Evolutionary conservation across 371 early-diverging fungal genomes (phyloP).

Genomic region (Nosema granulosis): DNA sequence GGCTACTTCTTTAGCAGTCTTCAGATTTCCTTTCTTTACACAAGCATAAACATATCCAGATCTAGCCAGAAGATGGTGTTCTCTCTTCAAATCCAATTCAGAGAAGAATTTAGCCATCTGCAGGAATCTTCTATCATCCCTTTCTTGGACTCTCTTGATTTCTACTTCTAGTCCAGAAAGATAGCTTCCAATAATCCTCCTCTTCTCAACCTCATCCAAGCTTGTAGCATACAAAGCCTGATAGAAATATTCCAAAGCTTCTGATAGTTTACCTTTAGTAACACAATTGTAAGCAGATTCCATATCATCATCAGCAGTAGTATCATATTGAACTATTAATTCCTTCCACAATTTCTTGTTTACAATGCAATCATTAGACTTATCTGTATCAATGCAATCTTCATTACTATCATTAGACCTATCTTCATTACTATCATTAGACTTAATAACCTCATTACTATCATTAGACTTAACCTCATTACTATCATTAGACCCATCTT

Average conservation of each 20-base stretch:
- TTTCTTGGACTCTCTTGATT: constrained; percentile 47
- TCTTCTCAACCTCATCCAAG: neutral
- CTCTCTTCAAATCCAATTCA: constrained; percentile 34
- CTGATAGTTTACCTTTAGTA: constrained; percentile 41
- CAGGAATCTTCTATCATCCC: constrained; percentile 37
- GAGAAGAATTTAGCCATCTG: constrained; percentile 56
- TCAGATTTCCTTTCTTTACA: constrained; percentile 59
- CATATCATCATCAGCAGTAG: constrained; percentile 11
- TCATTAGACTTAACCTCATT: neutral
- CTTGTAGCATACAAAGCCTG: neutral
- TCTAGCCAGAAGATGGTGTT: constrained; percentile 43
- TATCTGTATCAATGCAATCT: neutral
- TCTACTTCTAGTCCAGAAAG: constrained; percentile 52
- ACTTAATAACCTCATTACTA: neutral
- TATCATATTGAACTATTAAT: neutral
- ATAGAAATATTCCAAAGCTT: constrained; percentile 47
- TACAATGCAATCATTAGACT: neutral
- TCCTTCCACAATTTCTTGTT: neutral
- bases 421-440: neutral
- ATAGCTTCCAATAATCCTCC: constrained; percentile 49
- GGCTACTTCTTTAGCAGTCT: constrained; percentile 53
- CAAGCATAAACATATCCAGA: constrained; percentile 34
- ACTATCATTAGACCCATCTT: neutral
- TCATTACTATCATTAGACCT: neutral
- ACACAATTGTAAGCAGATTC: constrained; percentile 17